Evolutionary conservation across 1,139 yeast species (phyloP).

Genomic region (Yamadazyma diddensiae): DNA sequence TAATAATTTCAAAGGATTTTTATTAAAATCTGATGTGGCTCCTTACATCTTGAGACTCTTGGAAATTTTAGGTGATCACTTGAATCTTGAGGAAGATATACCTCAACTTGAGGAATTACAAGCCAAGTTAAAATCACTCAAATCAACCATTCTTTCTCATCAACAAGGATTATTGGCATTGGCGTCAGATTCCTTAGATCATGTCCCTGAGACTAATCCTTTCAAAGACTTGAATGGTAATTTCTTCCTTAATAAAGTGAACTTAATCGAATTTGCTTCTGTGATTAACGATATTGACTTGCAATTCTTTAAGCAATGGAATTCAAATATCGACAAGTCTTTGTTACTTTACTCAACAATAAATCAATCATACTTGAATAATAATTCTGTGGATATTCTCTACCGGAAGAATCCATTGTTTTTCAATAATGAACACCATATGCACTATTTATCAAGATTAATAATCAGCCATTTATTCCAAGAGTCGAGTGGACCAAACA

Average conservation of each 20-base stretch:
- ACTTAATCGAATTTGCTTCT: conserved; percentile 50
- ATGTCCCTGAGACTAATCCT: conserved; percentile 20
- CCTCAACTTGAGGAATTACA: conserved; percentile 2
- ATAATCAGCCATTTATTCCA: conserved; percentile 69
- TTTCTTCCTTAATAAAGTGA: conserved; percentile 40
- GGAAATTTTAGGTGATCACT: conserved; percentile 22
- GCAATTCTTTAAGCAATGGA: conserved; percentile 63
- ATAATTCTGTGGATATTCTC: conserved; percentile 24
- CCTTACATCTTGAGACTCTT: conserved; percentile 36
- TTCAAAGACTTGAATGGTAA: conserved; percentile 31
- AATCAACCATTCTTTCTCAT: conserved; percentile 29
- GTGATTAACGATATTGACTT: conserved; percentile 57
- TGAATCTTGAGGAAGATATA: conserved; percentile 4
- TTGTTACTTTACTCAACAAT: conserved; percentile 33
- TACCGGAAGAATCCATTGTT: conserved; percentile 49
- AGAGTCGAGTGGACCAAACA: conserved; percentile 28
- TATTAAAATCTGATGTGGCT: conserved; percentile 39
- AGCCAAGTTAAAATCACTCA: conserved; percentile 20
- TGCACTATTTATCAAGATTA: conserved; percentile 75
- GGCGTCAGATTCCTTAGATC: conserved; percentile 18
- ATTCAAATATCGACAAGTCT: conserved; percentile 58
- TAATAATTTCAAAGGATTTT: conserved; percentile 37
- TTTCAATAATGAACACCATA: conserved; percentile 63
- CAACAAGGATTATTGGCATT: conserved; percentile 36
- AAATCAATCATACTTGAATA: conserved; percentile 13